phyloP scores from a whole-genome alignment of 2,329 filamentous ascomycete genomes.

The Aspergillus aculeatus region DNA sequence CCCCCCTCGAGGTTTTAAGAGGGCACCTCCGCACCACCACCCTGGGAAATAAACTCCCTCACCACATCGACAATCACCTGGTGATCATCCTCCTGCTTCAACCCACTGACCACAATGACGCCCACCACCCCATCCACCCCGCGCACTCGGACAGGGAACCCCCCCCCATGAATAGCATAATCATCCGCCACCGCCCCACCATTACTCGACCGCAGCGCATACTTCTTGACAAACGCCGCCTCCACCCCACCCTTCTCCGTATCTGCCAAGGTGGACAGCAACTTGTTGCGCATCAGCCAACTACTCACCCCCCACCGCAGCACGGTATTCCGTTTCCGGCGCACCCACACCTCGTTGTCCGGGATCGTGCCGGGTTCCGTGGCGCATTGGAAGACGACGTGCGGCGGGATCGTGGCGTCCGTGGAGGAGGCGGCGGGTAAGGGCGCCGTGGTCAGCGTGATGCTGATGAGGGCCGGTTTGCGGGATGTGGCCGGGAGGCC shows the following conservation, averaged over 20 bases:
- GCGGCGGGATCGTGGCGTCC: constrained; percentile 58
- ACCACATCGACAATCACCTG: constrained; percentile 71
- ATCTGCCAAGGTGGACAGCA: constrained; percentile 28
- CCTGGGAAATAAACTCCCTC: constrained; percentile 45
- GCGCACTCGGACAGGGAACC: constrained; percentile 67
- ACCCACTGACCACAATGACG: constrained; percentile 71
- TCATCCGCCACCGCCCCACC: constrained; percentile 48
- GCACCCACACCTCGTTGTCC: constrained; percentile 71
- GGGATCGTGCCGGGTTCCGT: constrained; percentile 66
- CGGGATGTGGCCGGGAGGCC: constrained; percentile 31
- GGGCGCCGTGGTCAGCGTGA: constrained; percentile 32
- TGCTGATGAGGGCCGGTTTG: constrained; percentile 43
- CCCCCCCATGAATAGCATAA: constrained; percentile 78
- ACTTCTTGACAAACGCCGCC: constrained; percentile 63
- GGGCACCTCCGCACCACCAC: not conserved
- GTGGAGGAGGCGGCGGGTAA: constrained; percentile 58
- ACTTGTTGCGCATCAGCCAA: constrained; percentile 71
- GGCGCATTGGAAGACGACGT: constrained; percentile 68
- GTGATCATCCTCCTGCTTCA: constrained; percentile 77
- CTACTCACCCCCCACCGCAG: constrained; percentile 68
- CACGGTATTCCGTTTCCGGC: constrained; percentile 69
- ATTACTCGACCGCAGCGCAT: constrained; percentile 56
- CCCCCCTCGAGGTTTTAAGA: not conserved
- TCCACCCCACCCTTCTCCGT: constrained; percentile 54
- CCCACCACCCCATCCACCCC: constrained; percentile 75